These are phyloP conservation scores for Talaromyces piceae DNA, from an alignment of 2,329 filamentous ascomycete species.

Conservation along the genomic window DNA sequence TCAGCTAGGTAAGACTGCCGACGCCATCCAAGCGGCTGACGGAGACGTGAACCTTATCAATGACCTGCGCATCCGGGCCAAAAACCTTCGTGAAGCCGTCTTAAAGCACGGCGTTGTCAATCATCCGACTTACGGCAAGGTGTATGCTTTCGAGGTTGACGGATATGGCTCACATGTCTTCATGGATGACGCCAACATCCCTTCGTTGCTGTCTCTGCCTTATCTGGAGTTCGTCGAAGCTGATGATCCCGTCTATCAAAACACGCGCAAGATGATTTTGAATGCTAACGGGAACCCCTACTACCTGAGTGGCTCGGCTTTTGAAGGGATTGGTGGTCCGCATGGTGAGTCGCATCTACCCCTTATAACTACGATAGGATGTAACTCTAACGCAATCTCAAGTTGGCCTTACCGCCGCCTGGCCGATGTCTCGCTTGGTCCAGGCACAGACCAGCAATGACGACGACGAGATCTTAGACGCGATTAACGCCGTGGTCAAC, in stretches of 20 bases:
- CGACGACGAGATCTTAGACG: constrained; percentile 69
- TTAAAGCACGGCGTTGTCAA: constrained; percentile 70
- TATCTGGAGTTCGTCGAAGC: constrained; percentile 50
- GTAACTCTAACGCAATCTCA: constrained; percentile 21
- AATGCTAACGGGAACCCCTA: constrained; percentile 77
- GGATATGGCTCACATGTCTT: constrained; percentile 55
- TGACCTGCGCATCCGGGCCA: constrained; percentile 50
- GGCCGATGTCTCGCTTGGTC: constrained; percentile 92
- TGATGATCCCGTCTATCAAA: constrained; percentile 68
- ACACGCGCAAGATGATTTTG: constrained; percentile 78
- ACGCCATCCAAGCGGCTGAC: constrained; percentile 54
- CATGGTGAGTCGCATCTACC: constrained; percentile 44
- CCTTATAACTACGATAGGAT: not conserved
- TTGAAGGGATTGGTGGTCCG: constrained; percentile 80
- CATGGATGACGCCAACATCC: constrained; percentile 62
- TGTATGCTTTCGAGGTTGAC: constrained; percentile 60
- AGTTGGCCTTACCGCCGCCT: constrained; percentile 81
- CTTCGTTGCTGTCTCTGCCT: constrained; percentile 54
- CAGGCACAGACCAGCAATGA: constrained; percentile 83
- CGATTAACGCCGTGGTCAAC: constrained; percentile 65
- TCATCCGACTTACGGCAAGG: constrained; percentile 45
- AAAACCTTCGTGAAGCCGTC: constrained; percentile 65
- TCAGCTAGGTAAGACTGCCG: constrained; percentile 68
- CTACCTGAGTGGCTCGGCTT: constrained; percentile 67
- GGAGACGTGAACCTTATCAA: constrained; percentile 47